Percentiles rank a stretch among this genome's conserved stretches.
Conservation (phyloP, 805 yeast genomes). For the Cyberlindnera saturnus region DNA sequence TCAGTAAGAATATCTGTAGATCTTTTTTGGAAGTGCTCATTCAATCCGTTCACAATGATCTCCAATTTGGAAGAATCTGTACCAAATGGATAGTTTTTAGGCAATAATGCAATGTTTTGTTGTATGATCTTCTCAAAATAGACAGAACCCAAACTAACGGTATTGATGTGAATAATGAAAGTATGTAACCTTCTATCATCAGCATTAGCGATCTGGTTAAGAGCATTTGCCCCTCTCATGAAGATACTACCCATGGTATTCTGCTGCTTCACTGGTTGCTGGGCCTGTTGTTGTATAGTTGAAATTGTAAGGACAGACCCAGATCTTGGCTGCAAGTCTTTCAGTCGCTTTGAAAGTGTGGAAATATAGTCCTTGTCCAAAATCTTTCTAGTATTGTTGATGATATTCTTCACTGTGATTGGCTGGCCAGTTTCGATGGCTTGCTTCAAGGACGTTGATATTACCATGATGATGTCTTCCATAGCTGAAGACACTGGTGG, state of each 20-base stretch:
- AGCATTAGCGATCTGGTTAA: constrained; percentile 31
- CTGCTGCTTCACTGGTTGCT: constrained; percentile 5
- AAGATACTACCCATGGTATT: constrained; percentile 27
- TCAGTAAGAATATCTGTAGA: constrained; percentile 30
- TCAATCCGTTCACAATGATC: constrained; percentile 21
- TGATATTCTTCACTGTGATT: constrained; percentile 45
- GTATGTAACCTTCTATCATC: constrained; percentile 47
- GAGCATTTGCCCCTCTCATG: constrained; percentile 38
- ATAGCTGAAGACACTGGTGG: constrained; percentile 76
- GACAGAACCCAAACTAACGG: constrained; percentile 55
- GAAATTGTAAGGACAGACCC: constrained; percentile 24
- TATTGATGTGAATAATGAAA: constrained; percentile 65
- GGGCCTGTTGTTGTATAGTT: constrained; percentile 12
- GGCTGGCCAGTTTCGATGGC: constrained; percentile 68
- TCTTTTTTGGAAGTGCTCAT: constrained; percentile 21
- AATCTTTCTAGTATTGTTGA: constrained; percentile 50
- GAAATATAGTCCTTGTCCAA: constrained; percentile 60
- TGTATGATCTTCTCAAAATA: constrained; percentile 42
- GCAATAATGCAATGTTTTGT: constrained; percentile 26
- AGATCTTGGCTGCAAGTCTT: constrained; percentile 36
- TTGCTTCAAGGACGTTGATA: constrained; percentile 61
- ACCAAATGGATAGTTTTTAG: constrained; percentile 33
- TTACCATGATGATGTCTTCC: constrained; percentile 75
- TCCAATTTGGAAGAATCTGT: constrained; percentile 26
- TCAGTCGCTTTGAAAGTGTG: constrained; percentile 43